Base-by-base conservation (phyloP, 202 grass and related monocot species). In the Setaria italica region DNA sequence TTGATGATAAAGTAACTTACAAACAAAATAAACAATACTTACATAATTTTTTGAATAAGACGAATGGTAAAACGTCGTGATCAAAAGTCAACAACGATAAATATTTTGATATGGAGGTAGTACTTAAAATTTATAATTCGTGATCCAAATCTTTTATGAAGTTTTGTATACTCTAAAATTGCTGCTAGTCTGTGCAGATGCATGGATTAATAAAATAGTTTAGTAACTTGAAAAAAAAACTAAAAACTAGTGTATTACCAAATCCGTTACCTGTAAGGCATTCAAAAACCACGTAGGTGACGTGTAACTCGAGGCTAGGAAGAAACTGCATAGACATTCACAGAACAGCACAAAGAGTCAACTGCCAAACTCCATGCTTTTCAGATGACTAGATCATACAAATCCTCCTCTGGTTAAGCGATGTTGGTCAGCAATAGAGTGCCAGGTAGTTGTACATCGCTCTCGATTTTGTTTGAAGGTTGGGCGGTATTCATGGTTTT, bases 401-500 rank as follows among this genome's bases (percentile, higher is more conserved):
- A 49, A 43, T 41, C 17, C 16, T 58, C 70, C 32, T 11, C 11
- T 59, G 13, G 16, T 16, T 82, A 15, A 71, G 25, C 6, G 46
- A 55, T 30, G 48, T n/a, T 59, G 72, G 67, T 60, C 50, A 57
- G 42, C 11, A 30, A 14, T 76, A 43, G 12, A 48, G 30, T 70
- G 32, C 10, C 32, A 9, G 72, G 67, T 80, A 82, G 62, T 48
- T 49, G 35, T 69, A 42, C 65, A 51, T 30, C 32, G 19, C 75
- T 70, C 29, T 81, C 62, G 25, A 16, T 49, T 58, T 75, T 51
- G 74, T 58, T 67, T 11, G 57, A 80, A 48, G 77, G 59, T 72
- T 79, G 66, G 67, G 34, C 4, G 30, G 58, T 65, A 33, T 46
- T 72, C 37, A 57, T 70, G 47, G 58, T 88, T 79, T 48, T 45